A percentile compares a stretch with the other conserved stretches of the same genome.
phyloP scores from a whole-genome alignment of 2,329 filamentous ascomycete species.

The Proliferodiscus dingleyae region DNA sequence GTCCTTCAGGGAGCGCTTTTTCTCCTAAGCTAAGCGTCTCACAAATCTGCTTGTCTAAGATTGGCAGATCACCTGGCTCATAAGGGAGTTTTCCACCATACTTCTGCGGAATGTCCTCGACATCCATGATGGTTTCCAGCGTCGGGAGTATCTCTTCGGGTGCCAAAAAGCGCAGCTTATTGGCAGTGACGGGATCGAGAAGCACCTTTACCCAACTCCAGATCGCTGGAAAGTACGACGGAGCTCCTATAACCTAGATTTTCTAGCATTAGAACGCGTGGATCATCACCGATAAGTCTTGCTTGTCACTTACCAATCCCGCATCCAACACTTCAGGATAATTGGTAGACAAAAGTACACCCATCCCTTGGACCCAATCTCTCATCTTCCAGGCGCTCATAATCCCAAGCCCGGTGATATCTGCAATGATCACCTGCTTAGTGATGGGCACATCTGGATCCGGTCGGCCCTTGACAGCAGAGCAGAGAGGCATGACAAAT shows the following conservation, averaged over 20 bases:
- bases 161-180: background rate
- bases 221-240: background rate
- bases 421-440: background rate
- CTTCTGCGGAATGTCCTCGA: background rate
- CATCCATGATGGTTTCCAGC: background rate
- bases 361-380: background rate
- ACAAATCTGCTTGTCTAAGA: background rate
- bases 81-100: background rate
- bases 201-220: background rate
- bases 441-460: background rate
- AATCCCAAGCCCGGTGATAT: background rate
- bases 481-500: conserved; percentile 1
- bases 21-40: background rate
- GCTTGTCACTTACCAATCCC: background rate
- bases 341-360: background rate
- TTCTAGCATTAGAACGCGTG: background rate
- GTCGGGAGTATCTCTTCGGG: background rate
- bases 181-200: background rate
- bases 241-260: background rate
- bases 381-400: background rate
- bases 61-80: background rate
- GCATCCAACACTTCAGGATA: background rate
- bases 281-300: background rate
- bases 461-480: background rate
- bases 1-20: background rate